Evolutionary conservation across 2,329 filamentous ascomycete genomes (phyloP).

Genomic region (Hypoxylon sp.): DNA sequence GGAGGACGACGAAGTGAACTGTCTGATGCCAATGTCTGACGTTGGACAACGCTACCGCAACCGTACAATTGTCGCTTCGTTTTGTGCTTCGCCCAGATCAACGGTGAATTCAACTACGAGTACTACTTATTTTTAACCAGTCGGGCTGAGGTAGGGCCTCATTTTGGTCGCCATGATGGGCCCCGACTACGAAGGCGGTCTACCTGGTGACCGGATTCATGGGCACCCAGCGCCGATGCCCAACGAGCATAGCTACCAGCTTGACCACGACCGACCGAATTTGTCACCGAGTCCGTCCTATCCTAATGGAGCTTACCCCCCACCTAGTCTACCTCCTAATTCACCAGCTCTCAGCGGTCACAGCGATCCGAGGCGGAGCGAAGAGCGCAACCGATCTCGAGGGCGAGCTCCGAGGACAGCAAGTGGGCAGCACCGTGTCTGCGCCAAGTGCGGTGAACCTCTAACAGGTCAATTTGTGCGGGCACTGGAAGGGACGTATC

Average conservation of each 20-base stretch:
- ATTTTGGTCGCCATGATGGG: slow-evolving; percentile 54
- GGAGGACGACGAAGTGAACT: slow-evolving; percentile 38
- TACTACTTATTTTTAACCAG: slow-evolving; percentile 30
- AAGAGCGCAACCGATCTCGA: slow-evolving; percentile 71
- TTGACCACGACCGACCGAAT: slow-evolving; percentile 53
- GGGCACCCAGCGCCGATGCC: slow-evolving; percentile 50
- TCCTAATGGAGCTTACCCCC: slow-evolving; percentile 51
- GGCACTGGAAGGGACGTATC: slow-evolving; percentile 92
- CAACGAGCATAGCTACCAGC: slow-evolving; percentile 52
- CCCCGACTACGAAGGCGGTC: slow-evolving; percentile 56
- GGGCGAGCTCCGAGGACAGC: slow-evolving; percentile 67
- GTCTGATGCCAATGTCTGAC: slow-evolving; percentile 53
- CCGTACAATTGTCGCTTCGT: slow-evolving; percentile 45
- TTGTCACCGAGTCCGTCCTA: slow-evolving; percentile 55
- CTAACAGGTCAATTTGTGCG: slow-evolving; percentile 97
- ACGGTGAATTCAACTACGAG: slow-evolving; percentile 25
- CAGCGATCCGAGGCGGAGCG: slow-evolving; percentile 66
- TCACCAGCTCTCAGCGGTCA: slow-evolving; percentile 59
- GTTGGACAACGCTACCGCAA: slow-evolving; percentile 49
- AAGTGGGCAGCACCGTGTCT: slow-evolving; percentile 75
- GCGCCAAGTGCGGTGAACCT: slow-evolving; percentile 89
- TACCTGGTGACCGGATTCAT: slow-evolving; percentile 53
- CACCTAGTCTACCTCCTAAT: slow-evolving; percentile 53
- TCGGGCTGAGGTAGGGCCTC: slow-evolving; percentile 42
- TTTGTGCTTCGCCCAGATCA: slow-evolving; percentile 44